phyloP scores from a whole-genome alignment of 345 rosid genomes.

The Lepidium didymum region DNA sequence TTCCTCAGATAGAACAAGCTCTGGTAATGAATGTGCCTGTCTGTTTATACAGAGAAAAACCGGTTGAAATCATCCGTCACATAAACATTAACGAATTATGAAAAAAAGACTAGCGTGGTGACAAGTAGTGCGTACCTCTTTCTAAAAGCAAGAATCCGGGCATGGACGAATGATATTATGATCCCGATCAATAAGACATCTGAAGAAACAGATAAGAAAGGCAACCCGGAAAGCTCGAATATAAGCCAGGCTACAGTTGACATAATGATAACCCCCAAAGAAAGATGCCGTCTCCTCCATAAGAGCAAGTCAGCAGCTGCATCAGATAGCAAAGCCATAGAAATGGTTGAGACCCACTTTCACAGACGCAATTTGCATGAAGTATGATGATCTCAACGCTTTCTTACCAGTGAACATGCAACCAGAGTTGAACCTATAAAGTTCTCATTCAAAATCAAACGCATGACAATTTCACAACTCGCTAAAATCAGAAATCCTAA shows the following conservation, averaged over 20 bases:
- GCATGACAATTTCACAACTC: background rate
- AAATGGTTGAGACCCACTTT: background rate
- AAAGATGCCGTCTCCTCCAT: slow-evolving; percentile 61
- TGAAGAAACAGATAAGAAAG: slow-evolving; percentile 74
- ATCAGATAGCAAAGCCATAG: slow-evolving; percentile 5
- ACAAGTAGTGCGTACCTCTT: slow-evolving; percentile 38
- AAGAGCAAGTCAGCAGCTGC: slow-evolving; percentile 72
- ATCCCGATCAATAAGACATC: slow-evolving; percentile 65
- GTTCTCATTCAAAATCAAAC: slow-evolving; percentile 9
- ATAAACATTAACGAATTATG: background rate
- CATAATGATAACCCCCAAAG: slow-evolving; percentile 56
- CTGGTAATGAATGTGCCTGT: slow-evolving; percentile 43
- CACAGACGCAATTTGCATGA: background rate
- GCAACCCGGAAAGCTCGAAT: slow-evolving; percentile 69
- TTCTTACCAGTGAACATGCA: background rate
- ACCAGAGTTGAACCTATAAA: background rate
- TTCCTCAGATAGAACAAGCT: slow-evolving; percentile 76
- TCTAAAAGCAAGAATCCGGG: slow-evolving; percentile 52
- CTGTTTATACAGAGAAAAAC: slow-evolving; percentile 15
- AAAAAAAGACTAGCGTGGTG: background rate
- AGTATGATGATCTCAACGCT: no score
- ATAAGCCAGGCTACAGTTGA: slow-evolving; percentile 86
- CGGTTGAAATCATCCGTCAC: background rate
- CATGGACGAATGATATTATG: slow-evolving; percentile 42
- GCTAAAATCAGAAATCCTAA: background rate